Base-by-base conservation (phyloP, 1,139 yeast species). In the Saccharomyces hybrid region DNA sequence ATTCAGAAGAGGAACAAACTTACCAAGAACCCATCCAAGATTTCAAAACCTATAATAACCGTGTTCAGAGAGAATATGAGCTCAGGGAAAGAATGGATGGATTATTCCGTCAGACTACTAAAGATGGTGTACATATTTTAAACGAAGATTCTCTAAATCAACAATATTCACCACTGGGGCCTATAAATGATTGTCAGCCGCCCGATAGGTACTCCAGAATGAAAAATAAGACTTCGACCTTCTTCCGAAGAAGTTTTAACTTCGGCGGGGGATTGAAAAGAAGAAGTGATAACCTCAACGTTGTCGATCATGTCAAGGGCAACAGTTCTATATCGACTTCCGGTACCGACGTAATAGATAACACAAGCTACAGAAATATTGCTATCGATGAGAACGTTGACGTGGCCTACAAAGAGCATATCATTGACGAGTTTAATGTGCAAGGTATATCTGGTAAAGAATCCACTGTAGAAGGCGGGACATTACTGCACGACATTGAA, bases 81-180 rank as follows among this genome's bases (percentile, higher is more conserved):
- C 41, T 65, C 27, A 54, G 69, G 49, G 65, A 62, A 6, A 65
- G 61, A 48, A 14, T 65, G 47, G 65, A 65, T 32, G 50, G 50
- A 11, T n/a, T 65, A 3, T 48, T 66, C 11, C 53, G 55, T 13
- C 55, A 57, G 27, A 55, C 55, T 8, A 57, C 55, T 34, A 52
- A 51, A 9, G 57, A 60, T 7, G 56, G 56, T 26, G 51, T 65
- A 4, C 57, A 60, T 49, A 59, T 65, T 3, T 51, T 63, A n/a
- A 57, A 54, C 47, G 57, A 56, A 9, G 58, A 55, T 23, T 47
- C 52, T 2, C 52, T 65, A 11, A 47, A 48, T 27, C 55, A 59
- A n/a, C 51, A 52, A n/a, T 65, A 51, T 52, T 49, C 52, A 13
- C 61, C 61, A 13, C n/a, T 38, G 6, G 44, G 44, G 25, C 44